Conservation (phyloP, 805 yeast genomes). For the Metschnikowia dekortorum region DNA sequence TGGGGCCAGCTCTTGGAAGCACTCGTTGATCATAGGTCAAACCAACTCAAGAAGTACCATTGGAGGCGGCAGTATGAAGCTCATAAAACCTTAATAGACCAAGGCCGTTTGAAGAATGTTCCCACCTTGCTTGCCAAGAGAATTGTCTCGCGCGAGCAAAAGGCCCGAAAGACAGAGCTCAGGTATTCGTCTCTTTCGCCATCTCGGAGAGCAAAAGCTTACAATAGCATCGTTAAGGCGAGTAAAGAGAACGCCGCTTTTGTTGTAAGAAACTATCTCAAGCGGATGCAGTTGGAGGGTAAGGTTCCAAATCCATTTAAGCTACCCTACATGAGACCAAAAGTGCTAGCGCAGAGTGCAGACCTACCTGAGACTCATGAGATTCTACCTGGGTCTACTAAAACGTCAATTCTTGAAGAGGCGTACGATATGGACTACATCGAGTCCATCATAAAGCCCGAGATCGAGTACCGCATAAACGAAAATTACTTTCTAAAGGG, state of each 20-base stretch:
- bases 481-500: constrained; percentile 20
- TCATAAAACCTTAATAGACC: constrained; percentile 10
- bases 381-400: constrained; percentile 24
- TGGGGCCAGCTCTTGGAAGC: constrained; percentile 14
- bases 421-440: constrained; percentile 33
- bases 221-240: constrained; percentile 11
- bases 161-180: neutral
- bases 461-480: constrained; percentile 32
- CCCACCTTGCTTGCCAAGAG: constrained; percentile 11
- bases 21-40: constrained; percentile 14
- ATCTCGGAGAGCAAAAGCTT: constrained; percentile 5
- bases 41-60: constrained; percentile 10
- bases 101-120: constrained; percentile 6
- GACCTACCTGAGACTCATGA: constrained; percentile 8
- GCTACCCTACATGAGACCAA: constrained; percentile 24
- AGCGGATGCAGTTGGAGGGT: constrained; percentile 22
- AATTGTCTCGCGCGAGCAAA: constrained; percentile 6
- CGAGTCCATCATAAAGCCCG: constrained; percentile 29
- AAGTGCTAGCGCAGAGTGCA: constrained; percentile 9
- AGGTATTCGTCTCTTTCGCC: neutral
- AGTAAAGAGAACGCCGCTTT: constrained; percentile 14
- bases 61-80: constrained; percentile 19
- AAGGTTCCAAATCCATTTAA: constrained; percentile 30
- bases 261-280: constrained; percentile 26
- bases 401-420: constrained; percentile 13